These are phyloP conservation scores for Biscogniauxia sp. DNA, from an alignment of 2,329 filamentous ascomycete genomes.

Conservation along the genomic window DNA sequence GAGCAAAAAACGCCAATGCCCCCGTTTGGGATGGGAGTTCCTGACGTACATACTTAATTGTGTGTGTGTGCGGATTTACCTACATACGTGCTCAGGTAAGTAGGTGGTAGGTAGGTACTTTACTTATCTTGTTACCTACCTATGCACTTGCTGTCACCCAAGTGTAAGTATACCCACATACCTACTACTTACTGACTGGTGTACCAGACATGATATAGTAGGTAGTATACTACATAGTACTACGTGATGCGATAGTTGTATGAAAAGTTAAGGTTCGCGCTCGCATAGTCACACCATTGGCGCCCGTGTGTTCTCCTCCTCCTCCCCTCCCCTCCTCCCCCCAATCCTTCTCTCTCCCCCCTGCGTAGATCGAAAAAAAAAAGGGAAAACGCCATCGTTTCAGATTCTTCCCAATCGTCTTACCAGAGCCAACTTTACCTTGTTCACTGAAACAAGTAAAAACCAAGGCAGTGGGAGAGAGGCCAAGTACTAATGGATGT, in stretches of 20 bases:
- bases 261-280: not conserved
- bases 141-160: not conserved
- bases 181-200: too few relatives aligned
- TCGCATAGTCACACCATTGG: not conserved
- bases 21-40: not conserved
- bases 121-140: not conserved
- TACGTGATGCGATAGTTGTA: not conserved
- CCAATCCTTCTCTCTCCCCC: too few relatives aligned
- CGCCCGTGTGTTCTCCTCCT: not conserved
- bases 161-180: not conserved
- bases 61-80: not conserved
- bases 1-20: not conserved
- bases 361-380: not conserved
- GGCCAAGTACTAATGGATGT: too few relatives aligned
- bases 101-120: too few relatives aligned
- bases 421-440: not conserved
- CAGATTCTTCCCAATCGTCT: not conserved
- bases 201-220: too few relatives aligned
- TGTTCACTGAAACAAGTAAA: not conserved
- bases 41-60: not conserved
- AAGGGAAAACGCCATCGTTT: not conserved
- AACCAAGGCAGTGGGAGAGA: not conserved
- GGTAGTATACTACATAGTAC: too few relatives aligned
- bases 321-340: too few relatives aligned
- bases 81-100: too few relatives aligned